A percentile compares a stretch with the other conserved stretches of the same genome.
These are phyloP conservation scores for Hortaea sp. DNA, from an alignment of 2,329 filamentous ascomycete species.

Conservation along the genomic window DNA sequence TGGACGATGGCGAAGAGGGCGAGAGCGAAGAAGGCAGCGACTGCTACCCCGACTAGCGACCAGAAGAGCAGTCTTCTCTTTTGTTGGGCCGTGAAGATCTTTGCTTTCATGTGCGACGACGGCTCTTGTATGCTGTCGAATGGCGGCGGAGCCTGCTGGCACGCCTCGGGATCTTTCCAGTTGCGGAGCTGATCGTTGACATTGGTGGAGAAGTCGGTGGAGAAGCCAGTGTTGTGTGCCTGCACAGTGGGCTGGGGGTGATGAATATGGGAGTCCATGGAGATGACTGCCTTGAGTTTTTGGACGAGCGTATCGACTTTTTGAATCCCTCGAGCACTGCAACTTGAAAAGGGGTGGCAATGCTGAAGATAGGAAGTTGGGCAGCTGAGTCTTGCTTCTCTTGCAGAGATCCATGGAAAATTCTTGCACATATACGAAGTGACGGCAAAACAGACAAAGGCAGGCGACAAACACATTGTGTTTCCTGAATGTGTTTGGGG, in stretches of 20 bases:
- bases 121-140: slow-evolving; percentile 1
- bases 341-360: background rate
- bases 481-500: too few relatives aligned
- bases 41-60: too few relatives aligned
- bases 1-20: too few relatives aligned
- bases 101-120: too few relatives aligned
- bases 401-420: too few relatives aligned
- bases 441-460: too few relatives aligned
- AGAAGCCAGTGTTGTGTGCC: background rate
- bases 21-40: too few relatives aligned
- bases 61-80: too few relatives aligned
- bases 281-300: background rate
- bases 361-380: background rate
- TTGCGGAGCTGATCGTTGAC: background rate
- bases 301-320: background rate
- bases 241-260: background rate
- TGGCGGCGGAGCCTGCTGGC: background rate
- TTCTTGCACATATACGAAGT: too few relatives aligned
- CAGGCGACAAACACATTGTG: too few relatives aligned
- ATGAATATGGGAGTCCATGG: background rate
- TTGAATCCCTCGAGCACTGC: background rate
- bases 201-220: background rate
- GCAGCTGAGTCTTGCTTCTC: too few relatives aligned
- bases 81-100: too few relatives aligned
- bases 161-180: background rate